These are phyloP conservation scores for Nicotiana otophora DNA, from an alignment of 257 asterid species.

Conservation along the genomic window DNA sequence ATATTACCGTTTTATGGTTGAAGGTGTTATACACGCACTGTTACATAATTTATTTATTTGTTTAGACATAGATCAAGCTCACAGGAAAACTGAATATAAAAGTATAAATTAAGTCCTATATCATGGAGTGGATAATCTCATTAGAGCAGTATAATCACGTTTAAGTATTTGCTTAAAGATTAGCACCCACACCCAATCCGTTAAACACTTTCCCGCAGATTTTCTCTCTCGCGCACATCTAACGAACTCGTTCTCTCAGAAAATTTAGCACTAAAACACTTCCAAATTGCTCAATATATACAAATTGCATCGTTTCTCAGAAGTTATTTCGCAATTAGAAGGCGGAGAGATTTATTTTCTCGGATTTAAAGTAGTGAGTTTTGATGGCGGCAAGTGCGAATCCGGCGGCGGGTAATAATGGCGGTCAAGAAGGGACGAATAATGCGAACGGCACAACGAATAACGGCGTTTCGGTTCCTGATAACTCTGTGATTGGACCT, in stretches of 20 bases:
- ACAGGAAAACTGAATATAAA: too few relatives aligned
- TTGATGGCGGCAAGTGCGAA: constrained; percentile 84
- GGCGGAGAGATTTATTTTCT: not conserved
- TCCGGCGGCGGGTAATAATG: constrained; percentile 41
- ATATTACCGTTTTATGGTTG: too few relatives aligned
- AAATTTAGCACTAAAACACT: not conserved
- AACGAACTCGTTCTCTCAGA: not conserved
- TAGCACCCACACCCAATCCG: not conserved
- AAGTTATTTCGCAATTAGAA: not conserved
- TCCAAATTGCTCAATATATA: not conserved
- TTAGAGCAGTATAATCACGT: not conserved
- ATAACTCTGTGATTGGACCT: constrained; percentile 46
- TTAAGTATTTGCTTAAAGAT: not conserved
- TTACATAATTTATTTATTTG: too few relatives aligned
- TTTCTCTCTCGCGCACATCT: too few relatives aligned
- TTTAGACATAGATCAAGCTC: too few relatives aligned
- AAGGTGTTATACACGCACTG: too few relatives aligned
- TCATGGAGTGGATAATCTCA: not conserved
- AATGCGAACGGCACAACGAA: constrained; percentile 33
- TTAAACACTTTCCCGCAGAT: not conserved
- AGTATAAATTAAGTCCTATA: too few relatives aligned
- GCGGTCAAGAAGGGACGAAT: constrained; percentile 25
- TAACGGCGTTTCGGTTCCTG: constrained; percentile 36
- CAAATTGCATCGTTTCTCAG: not conserved
- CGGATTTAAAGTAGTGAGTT: not conserved